Base-by-base conservation (phyloP, 805 yeast genomes). In the Barnettozyma vustinii region DNA sequence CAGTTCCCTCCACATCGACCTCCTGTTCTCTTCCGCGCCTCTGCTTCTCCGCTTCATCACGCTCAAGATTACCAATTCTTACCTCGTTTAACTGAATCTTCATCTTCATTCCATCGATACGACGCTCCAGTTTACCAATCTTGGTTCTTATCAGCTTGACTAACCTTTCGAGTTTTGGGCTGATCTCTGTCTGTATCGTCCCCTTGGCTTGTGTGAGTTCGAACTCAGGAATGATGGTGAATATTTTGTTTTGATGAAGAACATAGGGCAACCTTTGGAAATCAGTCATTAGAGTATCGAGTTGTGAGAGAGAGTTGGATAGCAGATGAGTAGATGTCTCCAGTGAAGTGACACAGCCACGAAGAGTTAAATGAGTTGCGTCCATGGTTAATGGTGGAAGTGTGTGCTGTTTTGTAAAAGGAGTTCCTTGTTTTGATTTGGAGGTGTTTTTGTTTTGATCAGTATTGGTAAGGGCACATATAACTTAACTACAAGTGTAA, bases 201-300 rank as follows among this genome's bases (percentile, higher is more conserved):
- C 60, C 61, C 44, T 70, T 70, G 18, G 77, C 77, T 40, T 62
- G 67, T 9, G 59, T 63, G 23, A 77, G 58, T 47, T 77, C 80
- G 47, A 64, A 61, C 52, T 76, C 80, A 0, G 82, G 79, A 0
- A 77, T 71, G 12, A 77, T 60, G 5, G 78, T 79, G 61, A 76
- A 79, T 20, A 77, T 76, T 33, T 73, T 67, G 39, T 66, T 64
- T 7, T 79, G 75, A 18, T 64, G 56, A n/a, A 79, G 63, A 7
- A 77, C 70, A 20, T 59, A 61, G 36, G 63, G 65, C 35, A 75
- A 59, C 8, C 77, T 54, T 1, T 69, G 57, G 16, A 71, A 67
- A 51, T 77, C 79, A 10, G 63, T 61, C 4, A 73, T 64, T 55
- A 46, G 64, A 10, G 58, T 9, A 42, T 59, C 60, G 6, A 76